phyloP scores from a whole-genome alignment of 768 basidiomycete genomes.

The Termitomyces sp. region DNA sequence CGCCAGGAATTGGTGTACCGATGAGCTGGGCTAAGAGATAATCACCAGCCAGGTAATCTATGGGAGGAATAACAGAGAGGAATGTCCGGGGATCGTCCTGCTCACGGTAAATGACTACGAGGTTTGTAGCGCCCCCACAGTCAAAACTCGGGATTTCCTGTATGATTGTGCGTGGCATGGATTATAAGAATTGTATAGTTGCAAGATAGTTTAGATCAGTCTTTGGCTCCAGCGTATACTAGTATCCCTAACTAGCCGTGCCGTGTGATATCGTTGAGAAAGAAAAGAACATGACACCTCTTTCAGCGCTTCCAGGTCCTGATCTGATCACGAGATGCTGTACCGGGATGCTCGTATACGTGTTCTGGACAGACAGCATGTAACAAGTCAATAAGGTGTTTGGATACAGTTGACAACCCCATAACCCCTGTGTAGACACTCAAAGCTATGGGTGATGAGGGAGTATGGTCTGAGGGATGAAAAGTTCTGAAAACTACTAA shows the following conservation, averaged over 20 bases:
- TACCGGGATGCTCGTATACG: neutral
- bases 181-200: neutral
- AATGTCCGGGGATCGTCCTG: slow-evolving; percentile 1
- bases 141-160: slow-evolving; percentile 6
- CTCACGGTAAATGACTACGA: slow-evolving; percentile 5
- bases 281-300: neutral
- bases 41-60: slow-evolving; percentile 1
- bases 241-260: neutral
- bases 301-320: neutral
- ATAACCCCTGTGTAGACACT: too few species aligned
- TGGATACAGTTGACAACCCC: too few species aligned
- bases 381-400: neutral
- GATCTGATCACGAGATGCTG: slow-evolving; percentile 3
- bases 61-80: slow-evolving; percentile 2
- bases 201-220: neutral
- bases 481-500: too few species aligned
- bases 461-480: too few species aligned
- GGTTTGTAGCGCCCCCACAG: slow-evolving; percentile 4
- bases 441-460: too few species aligned
- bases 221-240: neutral
- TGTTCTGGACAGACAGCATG: neutral
- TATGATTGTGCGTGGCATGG: slow-evolving; percentile 1
- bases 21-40: slow-evolving; percentile 2
- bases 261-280: neutral
- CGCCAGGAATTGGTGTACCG: slow-evolving; percentile 3